These are phyloP conservation scores for Jatropha curcas DNA, from an alignment of 345 rosid species.

Conservation along the genomic window DNA sequence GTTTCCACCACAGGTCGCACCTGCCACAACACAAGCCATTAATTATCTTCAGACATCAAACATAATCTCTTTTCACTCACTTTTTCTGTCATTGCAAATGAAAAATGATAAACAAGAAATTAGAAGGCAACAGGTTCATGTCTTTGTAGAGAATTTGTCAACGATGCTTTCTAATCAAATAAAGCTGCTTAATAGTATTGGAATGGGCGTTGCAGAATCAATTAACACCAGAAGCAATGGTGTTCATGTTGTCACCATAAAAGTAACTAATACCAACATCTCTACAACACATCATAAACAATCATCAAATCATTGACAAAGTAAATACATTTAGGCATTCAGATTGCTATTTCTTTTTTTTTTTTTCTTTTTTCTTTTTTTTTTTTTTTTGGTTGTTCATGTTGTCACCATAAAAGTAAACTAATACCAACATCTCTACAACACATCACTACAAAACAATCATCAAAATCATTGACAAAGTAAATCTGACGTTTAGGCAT, in stretches of 20 bases:
- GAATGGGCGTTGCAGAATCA: neutral
- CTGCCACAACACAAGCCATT: slow-evolving; percentile 38
- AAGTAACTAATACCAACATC: neutral
- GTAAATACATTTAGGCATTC: neutral
- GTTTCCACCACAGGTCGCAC: slow-evolving; percentile 97
- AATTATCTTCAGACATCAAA: slow-evolving; percentile 11
- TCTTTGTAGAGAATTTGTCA: neutral
- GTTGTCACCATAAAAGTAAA: too few species aligned
- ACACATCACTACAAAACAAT: too few species aligned
- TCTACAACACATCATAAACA: neutral
- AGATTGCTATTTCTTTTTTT: neutral
- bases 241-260: neutral
- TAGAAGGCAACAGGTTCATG: too few species aligned
- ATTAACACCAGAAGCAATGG: neutral
- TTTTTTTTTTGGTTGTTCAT: neutral
- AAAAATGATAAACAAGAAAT: neutral
- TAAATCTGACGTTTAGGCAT: too few species aligned
- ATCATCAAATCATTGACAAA: neutral
- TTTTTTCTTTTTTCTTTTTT: neutral
- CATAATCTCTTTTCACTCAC: neutral
- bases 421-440: too few species aligned
- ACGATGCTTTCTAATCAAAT: neutral
- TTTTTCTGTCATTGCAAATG: neutral
- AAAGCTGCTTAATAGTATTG: neutral
- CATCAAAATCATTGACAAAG: too few species aligned